Evolutionary conservation across 2,329 filamentous ascomycete genomes (phyloP).

Genomic region (Diplodia scrobiculata): DNA sequence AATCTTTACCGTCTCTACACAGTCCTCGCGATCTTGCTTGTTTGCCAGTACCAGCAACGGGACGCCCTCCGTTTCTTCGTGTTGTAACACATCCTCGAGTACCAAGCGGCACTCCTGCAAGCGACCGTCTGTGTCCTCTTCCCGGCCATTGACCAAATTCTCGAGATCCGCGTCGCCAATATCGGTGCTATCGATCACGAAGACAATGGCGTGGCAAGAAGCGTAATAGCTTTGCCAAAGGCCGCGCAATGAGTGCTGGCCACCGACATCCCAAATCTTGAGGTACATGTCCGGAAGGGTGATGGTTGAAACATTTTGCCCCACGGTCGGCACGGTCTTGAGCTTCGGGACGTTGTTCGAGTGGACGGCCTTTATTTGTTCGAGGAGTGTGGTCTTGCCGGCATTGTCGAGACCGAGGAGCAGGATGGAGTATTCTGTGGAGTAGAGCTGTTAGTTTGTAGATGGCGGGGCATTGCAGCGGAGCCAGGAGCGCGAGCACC

Average conservation of each 20-base stretch:
- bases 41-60: constrained; percentile 91
- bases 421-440: constrained; percentile 88
- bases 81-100: constrained; percentile 84
- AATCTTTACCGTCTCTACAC: constrained; percentile 93
- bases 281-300: constrained; percentile 92
- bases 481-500: constrained; percentile 48
- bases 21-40: constrained; percentile 97
- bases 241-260: constrained; percentile 82
- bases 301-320: constrained; percentile 93
- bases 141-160: constrained; percentile 42
- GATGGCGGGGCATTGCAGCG: constrained; percentile 18
- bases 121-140: constrained; percentile 52
- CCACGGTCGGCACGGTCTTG: constrained; percentile 93
- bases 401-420: constrained; percentile 97
- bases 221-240: constrained; percentile 97
- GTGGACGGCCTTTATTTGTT: constrained; percentile 91
- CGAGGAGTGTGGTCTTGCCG: constrained; percentile 96
- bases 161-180: constrained; percentile 79
- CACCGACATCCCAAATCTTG: constrained; percentile 98
- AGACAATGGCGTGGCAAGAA: constrained; percentile 93
- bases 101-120: constrained; percentile 87
- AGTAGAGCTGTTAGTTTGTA: constrained; percentile 3
- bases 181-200: constrained; percentile 94
- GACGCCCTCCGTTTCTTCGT: constrained; percentile 85
- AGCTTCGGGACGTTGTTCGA: constrained; percentile 65